Base-by-base conservation (phyloP, 768 basidiomycete species). In the Suillus subaureus region DNA sequence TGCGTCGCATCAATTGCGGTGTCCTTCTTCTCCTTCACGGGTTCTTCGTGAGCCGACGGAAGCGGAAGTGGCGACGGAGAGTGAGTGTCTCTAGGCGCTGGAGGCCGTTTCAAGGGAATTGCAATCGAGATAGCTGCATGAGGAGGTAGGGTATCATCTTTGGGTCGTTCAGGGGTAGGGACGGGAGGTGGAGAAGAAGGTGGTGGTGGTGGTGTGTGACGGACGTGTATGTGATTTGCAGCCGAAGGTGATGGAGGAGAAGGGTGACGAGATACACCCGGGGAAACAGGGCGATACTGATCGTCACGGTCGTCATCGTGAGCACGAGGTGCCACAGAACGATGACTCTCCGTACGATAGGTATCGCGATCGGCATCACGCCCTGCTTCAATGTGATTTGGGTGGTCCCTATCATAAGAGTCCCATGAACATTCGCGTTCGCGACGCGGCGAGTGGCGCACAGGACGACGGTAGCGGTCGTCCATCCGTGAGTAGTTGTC, bases 41-140 rank as follows among this genome's bases (percentile, higher is more conserved):
- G 74, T 33, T 73, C 74, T 9, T 72, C 76, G 49, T 69, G 64
- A 5, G 77, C 75, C n/a, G 75, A 71, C 0, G 77, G 75, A 47
- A 77, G 67, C 6, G 70, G 72, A 57, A 83, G 67, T 1, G 82
- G 72, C 7, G 79, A 75, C 1, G 84, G 86, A 12, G 85, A 87
- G 68, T 80, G 84, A 4, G 71, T 68, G 68, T 77, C 81, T 15
- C 76, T 75, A 1, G 86, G 87, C 0, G 84, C 83, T 1, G 77
- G 76, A 7, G 84, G 84, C 26, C 80, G 81, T 61, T 81, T 83
- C 56, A 82, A 75, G 1, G 79, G 74, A n/a, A 78, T 70, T 15
- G 75, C 51, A 47, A 83, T 79, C n/a, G 81, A 82, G 5, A 84
- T 78, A 2, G 78, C 68, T 4, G 74, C 64, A 67, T 84, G 85